Evolutionary conservation across 1,139 yeast genomes (phyloP).

Genomic region (Keqinozyma sinolaborantium): DNA sequence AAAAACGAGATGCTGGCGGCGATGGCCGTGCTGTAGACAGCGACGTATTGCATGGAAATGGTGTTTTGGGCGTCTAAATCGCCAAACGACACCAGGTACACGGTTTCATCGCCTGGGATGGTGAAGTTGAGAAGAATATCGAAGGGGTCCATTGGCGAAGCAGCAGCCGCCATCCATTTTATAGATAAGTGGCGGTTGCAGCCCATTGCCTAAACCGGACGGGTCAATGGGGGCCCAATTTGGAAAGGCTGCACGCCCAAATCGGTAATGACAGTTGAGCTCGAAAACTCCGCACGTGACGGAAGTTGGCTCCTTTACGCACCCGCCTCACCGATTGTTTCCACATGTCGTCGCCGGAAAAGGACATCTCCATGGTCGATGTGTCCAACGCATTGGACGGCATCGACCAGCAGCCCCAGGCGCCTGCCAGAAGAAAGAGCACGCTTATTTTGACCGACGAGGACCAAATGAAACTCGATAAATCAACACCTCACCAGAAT

Average conservation of each 20-base stretch:
- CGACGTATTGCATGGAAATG: conserved; percentile 7
- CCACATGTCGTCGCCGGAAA: conserved; percentile 6
- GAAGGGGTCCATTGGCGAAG: too few relatives aligned
- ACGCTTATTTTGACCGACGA: conserved; percentile 42
- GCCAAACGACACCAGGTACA: conserved; percentile 9
- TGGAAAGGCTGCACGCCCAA: not conserved
- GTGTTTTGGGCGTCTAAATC: conserved; percentile 10
- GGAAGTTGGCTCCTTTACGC: not conserved
- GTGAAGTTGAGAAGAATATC: conserved; percentile 15
- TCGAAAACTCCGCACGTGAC: not conserved
- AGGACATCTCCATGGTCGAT: conserved; percentile 37
- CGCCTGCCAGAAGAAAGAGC: conserved; percentile 35
- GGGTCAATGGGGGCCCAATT: not conserved
- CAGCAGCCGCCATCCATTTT: too few relatives aligned
- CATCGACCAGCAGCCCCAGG: conserved; percentile 4
- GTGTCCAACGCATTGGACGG: conserved; percentile 28
- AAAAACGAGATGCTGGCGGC: conserved; percentile 25
- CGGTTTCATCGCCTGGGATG: conserved; percentile 10
- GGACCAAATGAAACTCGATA: conserved; percentile 37
- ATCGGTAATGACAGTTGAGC: not conserved
- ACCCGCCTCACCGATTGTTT: conserved; percentile 1
- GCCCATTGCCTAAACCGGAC: conserved; percentile 1
- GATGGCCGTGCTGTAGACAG: conserved; percentile 21
- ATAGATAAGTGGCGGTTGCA: conserved; percentile 1
- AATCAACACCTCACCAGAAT: not conserved